These are phyloP conservation scores for Penicillium argentinense DNA, from an alignment of 495 filamentous ascomycete genomes.

Conservation along the genomic window DNA sequence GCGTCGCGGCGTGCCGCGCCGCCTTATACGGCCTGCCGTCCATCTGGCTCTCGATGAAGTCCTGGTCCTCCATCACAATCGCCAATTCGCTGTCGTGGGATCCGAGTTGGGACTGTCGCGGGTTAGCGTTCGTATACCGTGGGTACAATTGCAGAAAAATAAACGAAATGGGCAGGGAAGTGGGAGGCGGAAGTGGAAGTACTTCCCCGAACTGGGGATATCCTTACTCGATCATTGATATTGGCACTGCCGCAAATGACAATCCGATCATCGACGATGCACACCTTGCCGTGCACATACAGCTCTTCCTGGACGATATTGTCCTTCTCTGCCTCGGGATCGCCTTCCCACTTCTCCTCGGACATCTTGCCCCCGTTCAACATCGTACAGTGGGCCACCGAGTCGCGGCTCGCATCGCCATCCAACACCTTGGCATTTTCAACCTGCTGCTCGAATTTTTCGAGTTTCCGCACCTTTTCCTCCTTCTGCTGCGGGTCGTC, in stretches of 20 bases:
- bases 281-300: constrained; percentile 86
- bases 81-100: constrained; percentile 90
- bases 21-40: constrained; percentile 73
- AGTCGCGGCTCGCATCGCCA: constrained; percentile 54
- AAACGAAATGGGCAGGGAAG: too few relatives aligned
- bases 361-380: constrained; percentile 61
- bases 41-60: constrained; percentile 73
- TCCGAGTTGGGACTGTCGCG: constrained; percentile 74
- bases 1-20: constrained; percentile 72
- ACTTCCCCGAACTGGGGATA: too few relatives aligned
- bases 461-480: constrained; percentile 51
- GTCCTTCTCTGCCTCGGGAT: constrained; percentile 69
- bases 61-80: constrained; percentile 86
- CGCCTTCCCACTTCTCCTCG: constrained; percentile 71
- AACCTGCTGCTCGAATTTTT: constrained; percentile 61
- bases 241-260: constrained; percentile 87
- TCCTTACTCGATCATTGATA: constrained; percentile 82
- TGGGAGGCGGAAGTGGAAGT: too few relatives aligned
- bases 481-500: constrained; percentile 36
- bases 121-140: not conserved
- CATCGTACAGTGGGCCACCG: constrained; percentile 83
- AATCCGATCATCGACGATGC: constrained; percentile 80
- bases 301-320: constrained; percentile 95
- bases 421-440: constrained; percentile 39
- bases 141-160: too few relatives aligned